Evolutionary conservation across 352 stramenopile genomes (phyloP), one percentile per base, ranked within the genome.

Genomic region (Pythium myriotylum): DNA sequence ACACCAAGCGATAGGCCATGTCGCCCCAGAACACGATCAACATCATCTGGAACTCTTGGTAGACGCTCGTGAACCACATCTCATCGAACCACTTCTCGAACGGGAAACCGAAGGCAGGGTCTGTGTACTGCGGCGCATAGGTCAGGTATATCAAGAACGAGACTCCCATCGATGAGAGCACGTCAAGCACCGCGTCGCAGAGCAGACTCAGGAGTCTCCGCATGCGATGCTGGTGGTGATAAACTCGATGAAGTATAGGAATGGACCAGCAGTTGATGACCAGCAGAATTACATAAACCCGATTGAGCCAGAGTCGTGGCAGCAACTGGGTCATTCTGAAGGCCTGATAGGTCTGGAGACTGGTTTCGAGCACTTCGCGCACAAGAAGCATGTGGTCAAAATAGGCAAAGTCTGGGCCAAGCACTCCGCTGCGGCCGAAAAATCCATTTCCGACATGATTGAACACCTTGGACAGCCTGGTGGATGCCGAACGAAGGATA

Each of bases 41-140:
- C 53, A 60, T 60, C 24, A 60, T 41, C 41, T 60, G 40, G 40
- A 60, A 60, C 19, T 60, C 53, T 10, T 60, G 53, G 4, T 60
- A 19, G 17, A 51, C 19, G 24, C 8, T 29, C 4, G 53, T 32
- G 26, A 52, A 33, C 53, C 40, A 60, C 12, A 35, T 6, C 26
- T 60, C 53, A 3, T 60, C 16, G 32, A 52, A 52, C 53, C 53
- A 60, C 6, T 35, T 51, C 8, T 12, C 6, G 12, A 42, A 33
- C 16, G 41, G 40, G n/a, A 60, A 60, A 13, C 40, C 53, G 6
- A 45, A 41, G 14, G 7, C 17, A 0, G 40, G 53, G 39, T 59
- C 39, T 1, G 1, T 59, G 37, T 50, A 59, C n/a, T 50, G 52
- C 24, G 39, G 20, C 4, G 52, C 52, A 27, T 62, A 62, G 2